Evolutionary conservation across 2,329 filamentous ascomycete genomes (phyloP).

Genomic region (Boeremia exigua): DNA sequence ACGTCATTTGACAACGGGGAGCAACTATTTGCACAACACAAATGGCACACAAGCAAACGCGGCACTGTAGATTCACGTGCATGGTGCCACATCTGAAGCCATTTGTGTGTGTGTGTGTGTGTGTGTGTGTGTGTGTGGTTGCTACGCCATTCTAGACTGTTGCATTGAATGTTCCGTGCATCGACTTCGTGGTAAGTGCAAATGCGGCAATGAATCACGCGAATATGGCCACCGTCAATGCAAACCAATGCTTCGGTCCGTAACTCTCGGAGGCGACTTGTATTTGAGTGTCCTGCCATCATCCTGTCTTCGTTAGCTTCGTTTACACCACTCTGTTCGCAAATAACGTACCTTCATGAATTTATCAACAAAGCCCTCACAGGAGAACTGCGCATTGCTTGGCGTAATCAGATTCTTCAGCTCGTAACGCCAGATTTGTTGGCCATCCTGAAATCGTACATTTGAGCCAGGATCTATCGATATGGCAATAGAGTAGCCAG

Average conservation of each 20-base stretch:
- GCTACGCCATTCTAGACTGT: no score
- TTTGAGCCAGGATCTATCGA: conserved; percentile 13
- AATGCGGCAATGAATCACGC: no score
- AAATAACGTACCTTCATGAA: conserved; percentile 5
- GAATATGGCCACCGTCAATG: no score
- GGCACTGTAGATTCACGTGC: no score
- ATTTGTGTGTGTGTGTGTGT: no score
- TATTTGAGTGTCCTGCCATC: conserved; percentile 13
- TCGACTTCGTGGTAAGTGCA: no score
- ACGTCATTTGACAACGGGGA: background rate
- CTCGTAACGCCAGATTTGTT: conserved; percentile 15
- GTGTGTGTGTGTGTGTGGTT: no score
- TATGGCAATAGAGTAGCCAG: conserved; percentile 4
- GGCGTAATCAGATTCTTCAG: conserved; percentile 15
- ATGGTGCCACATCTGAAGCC: no score
- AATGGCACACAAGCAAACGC: background rate
- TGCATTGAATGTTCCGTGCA: no score
- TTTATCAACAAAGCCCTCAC: conserved; percentile 6
- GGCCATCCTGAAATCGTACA: conserved; percentile 9
- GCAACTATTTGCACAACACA: background rate
- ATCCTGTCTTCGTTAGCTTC: conserved; percentile 2
- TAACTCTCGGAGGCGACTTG: background rate
- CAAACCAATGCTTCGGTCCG: no score
- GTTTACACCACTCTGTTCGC: no score
- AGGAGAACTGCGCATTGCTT: conserved; percentile 9